Evolutionary conservation across 1,284 basidiomycete genomes (phyloP), one percentile per base, ranked within the genome.

Genomic region (Hortiboletus rubellus): DNA sequence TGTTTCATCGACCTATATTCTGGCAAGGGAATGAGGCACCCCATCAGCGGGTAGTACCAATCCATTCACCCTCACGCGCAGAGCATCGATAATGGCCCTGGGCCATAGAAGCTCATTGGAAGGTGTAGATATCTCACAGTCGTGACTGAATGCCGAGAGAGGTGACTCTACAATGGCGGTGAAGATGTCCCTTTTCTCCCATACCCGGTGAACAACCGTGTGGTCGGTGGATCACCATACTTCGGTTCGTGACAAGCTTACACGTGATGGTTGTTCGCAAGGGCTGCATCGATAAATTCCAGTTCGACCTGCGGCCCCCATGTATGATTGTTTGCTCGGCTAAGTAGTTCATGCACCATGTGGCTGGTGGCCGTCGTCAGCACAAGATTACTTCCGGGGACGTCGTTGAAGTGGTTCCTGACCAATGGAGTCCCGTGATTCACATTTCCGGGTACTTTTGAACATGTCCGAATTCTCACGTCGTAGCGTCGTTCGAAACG

Each of bases 391-490:
- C 27, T 51, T 34, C 47, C 8, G 34, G 22, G 4, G 12, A 15
- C 8, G 15, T 18, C 34, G 45, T 14, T 11, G 47, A 36, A 30
- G 9, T 12, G 34, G 14, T 7, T 6, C 33, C 34, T 10, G 6
- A 14, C 14, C 34, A 14, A 14, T 14, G 34, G 34, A 7, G 22
- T 22, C 22, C 22, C 34, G 34, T 31, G 31, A 14, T 46, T 33
- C 15, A 27, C 27, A 18, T 38, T 45, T 27, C 5, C 18, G 42
- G 31, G 6, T 12, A 27, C 9, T 8, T 15, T 36, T 51, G 44
- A 60, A 52, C 41, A 45, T 8, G 31, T 14, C 50, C 50, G n/a
- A n/a, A n/a, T 59, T 44, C 53, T 43, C 43, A 24, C 40, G 36
- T 22, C 22, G 22, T 22, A 38, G 7, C 51, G 43, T 48, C 38